Conservation (phyloP, 305 asterid species). For the Fraxinus paxiana region DNA sequence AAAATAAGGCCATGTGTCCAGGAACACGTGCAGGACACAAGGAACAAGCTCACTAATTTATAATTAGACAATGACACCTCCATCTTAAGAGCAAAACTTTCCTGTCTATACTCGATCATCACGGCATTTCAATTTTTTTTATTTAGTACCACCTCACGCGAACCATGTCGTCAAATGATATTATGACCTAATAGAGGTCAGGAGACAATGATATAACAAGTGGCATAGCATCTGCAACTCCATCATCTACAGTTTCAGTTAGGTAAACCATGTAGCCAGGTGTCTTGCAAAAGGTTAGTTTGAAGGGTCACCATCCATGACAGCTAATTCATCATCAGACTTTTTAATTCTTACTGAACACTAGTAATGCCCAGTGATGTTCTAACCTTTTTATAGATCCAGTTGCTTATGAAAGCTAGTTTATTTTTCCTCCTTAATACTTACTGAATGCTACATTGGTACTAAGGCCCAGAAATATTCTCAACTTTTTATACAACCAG, state of each 20-base stretch:
- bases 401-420: not conserved
- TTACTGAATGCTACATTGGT: not conserved
- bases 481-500: not conserved
- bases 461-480: not conserved
- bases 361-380: not conserved
- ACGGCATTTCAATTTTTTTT: not conserved
- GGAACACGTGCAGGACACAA: not conserved
- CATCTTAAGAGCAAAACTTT: not conserved
- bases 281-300: not conserved
- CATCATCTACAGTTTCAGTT: not conserved
- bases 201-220: not conserved
- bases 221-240: not conserved
- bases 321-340: not conserved
- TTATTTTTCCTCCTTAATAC: not conserved
- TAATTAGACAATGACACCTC: conserved; percentile 18
- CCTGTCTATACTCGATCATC: not conserved
- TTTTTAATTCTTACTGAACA: not conserved
- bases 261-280: not conserved
- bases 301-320: not conserved
- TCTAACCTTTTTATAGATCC: not conserved
- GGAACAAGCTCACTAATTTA: not conserved
- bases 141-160: not conserved
- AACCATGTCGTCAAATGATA: conserved; percentile 3
- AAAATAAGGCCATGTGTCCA: conserved; percentile 11
- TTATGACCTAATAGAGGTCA: not conserved